Conservation (phyloP, 2,329 filamentous ascomycete genomes). For the Hypoxylon sp. region DNA sequence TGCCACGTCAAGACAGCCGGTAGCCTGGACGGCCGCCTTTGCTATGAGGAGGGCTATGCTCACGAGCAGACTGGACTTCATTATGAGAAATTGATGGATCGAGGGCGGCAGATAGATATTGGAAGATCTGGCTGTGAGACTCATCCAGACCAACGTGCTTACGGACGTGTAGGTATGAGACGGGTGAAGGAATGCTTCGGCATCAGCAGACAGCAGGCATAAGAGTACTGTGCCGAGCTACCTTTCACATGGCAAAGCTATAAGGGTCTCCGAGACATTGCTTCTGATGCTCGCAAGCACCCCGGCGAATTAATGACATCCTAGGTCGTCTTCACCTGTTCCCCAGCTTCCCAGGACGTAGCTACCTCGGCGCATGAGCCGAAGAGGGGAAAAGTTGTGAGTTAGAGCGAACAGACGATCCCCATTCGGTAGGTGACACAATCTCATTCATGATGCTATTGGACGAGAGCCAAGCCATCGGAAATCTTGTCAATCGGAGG, state of each 20-base stretch:
- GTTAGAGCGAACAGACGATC: conserved; percentile 7
- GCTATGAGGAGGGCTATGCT: conserved; percentile 4
- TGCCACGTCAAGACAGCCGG: conserved; percentile 26
- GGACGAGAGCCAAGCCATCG: conserved; percentile 6
- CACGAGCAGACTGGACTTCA: conserved; percentile 5
- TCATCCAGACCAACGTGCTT: background rate
- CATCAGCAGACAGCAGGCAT: background rate
- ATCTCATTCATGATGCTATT: conserved; percentile 16
- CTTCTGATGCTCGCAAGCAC: background rate
- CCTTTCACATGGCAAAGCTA: conserved; percentile 20
- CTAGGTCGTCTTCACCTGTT: conserved; percentile 4
- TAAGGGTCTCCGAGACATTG: background rate
- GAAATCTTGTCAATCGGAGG: background rate
- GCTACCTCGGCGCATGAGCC: conserved; percentile 15
- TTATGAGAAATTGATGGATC: background rate
- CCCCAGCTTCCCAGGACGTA: conserved; percentile 15
- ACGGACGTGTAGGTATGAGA: background rate
- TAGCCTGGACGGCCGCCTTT: conserved; percentile 9
- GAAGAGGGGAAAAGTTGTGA: background rate
- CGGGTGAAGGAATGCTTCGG: background rate
- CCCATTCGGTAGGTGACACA: conserved; percentile 24
- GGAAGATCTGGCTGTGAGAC: background rate
- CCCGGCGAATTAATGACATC: background rate
- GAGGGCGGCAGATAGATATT: background rate
- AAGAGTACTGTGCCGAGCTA: background rate